Conservation (phyloP, 139 green algal genomes). For the Diplosphaera chodatii region DNA sequence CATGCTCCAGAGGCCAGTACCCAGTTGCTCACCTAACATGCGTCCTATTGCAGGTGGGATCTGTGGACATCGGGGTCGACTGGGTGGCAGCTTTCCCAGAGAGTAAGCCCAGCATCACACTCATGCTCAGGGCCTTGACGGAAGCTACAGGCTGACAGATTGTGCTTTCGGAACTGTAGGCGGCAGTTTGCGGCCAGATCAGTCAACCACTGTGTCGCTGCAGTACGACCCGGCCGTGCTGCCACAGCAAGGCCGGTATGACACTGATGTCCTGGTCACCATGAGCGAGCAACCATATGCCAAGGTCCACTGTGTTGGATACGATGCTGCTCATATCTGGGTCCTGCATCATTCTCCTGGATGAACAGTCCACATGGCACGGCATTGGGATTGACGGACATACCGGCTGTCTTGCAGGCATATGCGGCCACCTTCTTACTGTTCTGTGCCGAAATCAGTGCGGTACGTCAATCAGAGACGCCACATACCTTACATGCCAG, state of each 20-base stretch:
- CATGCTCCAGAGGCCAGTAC: too few species aligned
- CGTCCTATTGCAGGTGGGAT: not conserved
- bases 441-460: constrained; percentile 13
- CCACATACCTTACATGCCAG: constrained; percentile 6
- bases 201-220: not conserved
- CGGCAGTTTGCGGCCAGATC: constrained; percentile 1
- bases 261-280: constrained; percentile 20
- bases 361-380: not conserved
- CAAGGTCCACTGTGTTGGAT: constrained; percentile 4
- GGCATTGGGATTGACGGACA: not conserved
- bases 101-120: not conserved
- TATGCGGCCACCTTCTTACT: constrained; percentile 1
- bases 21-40: too few species aligned
- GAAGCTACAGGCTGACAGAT: too few species aligned
- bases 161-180: too few species aligned
- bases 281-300: constrained; percentile 13
- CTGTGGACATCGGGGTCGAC: not conserved
- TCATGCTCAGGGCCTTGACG: too few species aligned
- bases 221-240: constrained; percentile 18
- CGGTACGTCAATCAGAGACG: not conserved
- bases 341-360: not conserved
- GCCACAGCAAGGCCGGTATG: constrained; percentile 13
- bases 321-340: too few species aligned
- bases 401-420: not conserved
- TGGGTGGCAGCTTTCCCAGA: not conserved